Evolutionary conservation across 169 alveolate genomes (phyloP), one percentile per base, ranked within the genome.

Genomic region (Plasmodium knowlesi): DNA sequence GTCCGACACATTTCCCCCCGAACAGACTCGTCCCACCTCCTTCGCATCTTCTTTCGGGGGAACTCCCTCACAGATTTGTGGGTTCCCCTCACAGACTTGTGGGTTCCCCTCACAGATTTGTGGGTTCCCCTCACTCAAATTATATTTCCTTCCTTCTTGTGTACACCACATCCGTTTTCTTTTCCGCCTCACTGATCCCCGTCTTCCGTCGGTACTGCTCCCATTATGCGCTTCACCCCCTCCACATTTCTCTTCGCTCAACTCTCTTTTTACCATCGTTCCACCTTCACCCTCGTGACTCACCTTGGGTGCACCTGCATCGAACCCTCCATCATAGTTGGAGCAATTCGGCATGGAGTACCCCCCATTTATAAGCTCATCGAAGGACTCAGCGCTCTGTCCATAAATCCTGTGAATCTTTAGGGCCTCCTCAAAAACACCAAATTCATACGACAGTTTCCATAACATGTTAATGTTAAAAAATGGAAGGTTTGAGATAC

Each of bases 381-480:
- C 19, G 10, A 53, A 25, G 1, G 73, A 0, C 32, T n/a, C 67
- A 8, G 34, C 46, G 22, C 37, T 81, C 67, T 81, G 37, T 12
- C 70, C 88, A 53, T 81, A 81, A 12, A 53, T 81, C 37, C 22
- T 16, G 82, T 96, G 96, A 3, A 96, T 83, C 50, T 79, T 30
- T n/a, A 96, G 90, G 0, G 97, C 97, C 82, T 96, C 96, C 5
- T 96, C 76, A 73, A 96, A 96, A 12, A 96, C 96, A 28, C 97
- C 97, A 83, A 96, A 96, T 19, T 96, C 96, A 74, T 96, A 95
- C 1, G 96, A 82, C 3, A 96, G 92, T 41, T 96, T 95, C 97
- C 97, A 96, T 19, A 96, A 53, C 97, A 96, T 96, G 14, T 94
- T 93, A 4, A 96, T 94, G 81, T 95, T 96, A 83, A 79, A 96